Evolutionary conservation across 2,329 filamentous ascomycete genomes (phyloP).

Genomic region (Aspergillus pseudoviridinutans): DNA sequence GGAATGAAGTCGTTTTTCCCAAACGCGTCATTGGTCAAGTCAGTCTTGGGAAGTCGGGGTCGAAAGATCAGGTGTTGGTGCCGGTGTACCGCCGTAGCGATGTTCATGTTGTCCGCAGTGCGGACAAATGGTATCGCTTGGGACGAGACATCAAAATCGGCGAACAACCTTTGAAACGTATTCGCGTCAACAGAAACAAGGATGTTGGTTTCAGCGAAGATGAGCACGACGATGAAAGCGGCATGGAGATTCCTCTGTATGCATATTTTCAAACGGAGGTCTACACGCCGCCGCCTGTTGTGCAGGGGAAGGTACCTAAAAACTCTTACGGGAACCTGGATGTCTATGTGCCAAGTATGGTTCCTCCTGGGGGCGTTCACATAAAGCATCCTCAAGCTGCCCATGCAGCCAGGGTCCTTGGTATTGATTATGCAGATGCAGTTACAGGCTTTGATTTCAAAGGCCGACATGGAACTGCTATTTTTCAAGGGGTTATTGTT

Average conservation of each 20-base stretch:
- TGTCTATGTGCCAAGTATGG: conserved; percentile 61
- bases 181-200: conserved; percentile 48
- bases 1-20: conserved; percentile 77
- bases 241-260: conserved; percentile 57
- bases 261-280: conserved; percentile 61
- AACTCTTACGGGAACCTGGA: conserved; percentile 62
- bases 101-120: conserved; percentile 71
- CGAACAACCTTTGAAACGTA: conserved; percentile 77
- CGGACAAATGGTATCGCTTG: conserved; percentile 86
- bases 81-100: conserved; percentile 78
- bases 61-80: conserved; percentile 57
- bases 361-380: conserved; percentile 57
- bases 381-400: conserved; percentile 57
- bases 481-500: conserved; percentile 74
- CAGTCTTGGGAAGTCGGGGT: conserved; percentile 45
- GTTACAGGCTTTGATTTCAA: conserved; percentile 87
- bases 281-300: conserved; percentile 72
- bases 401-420: conserved; percentile 69
- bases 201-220: conserved; percentile 26
- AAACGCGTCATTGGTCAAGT: conserved; percentile 73
- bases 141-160: conserved; percentile 74
- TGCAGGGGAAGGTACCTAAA: conserved; percentile 64
- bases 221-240: conserved; percentile 40
- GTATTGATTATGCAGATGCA: conserved; percentile 83
- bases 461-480: conserved; percentile 78